A percentile compares a stretch with the other conserved stretches of the same genome.
These are phyloP conservation scores for Pythium inflatum DNA, from an alignment of 352 stramenopile genomes.

Conservation along the genomic window DNA sequence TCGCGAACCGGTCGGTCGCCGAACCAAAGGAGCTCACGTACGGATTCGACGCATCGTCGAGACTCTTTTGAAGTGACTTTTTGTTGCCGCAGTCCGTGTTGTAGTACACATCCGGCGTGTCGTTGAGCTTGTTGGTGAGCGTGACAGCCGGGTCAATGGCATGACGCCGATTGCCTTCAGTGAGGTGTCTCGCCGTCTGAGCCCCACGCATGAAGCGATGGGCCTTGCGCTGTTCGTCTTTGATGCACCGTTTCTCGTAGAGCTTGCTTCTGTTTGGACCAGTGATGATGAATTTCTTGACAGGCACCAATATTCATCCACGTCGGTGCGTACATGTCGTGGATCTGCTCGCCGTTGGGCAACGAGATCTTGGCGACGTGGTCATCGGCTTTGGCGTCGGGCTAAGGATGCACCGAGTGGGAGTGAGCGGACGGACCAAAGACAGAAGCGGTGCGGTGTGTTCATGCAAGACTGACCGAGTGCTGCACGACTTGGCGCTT, in stretches of 20 bases:
- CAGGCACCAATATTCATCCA: neutral
- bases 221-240: slow-evolving; percentile 64
- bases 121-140: slow-evolving; percentile 47
- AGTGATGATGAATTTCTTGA: neutral
- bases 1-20: slow-evolving; percentile 68
- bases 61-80: slow-evolving; percentile 54
- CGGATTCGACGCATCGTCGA: slow-evolving; percentile 55
- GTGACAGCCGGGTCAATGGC: slow-evolving; percentile 54
- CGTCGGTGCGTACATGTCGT: slow-evolving; percentile 56
- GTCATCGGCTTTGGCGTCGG: slow-evolving; percentile 15
- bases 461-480: slow-evolving; percentile 1
- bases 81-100: slow-evolving; percentile 69
- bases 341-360: slow-evolving; percentile 70
- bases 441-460: no score
- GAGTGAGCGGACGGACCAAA: no score
- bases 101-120: slow-evolving; percentile 59
- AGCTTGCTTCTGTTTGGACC: slow-evolving; percentile 57
- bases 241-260: slow-evolving; percentile 64
- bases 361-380: slow-evolving; percentile 49
- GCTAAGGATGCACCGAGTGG: slow-evolving; percentile 2
- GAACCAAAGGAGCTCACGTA: slow-evolving; percentile 64
- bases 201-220: slow-evolving; percentile 54
- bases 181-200: slow-evolving; percentile 35
- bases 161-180: slow-evolving; percentile 36
- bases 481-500: slow-evolving; percentile 56